Percentiles rank a stretch among this genome's conserved stretches.
Evolutionary conservation across 2,329 filamentous ascomycete species (phyloP).

Genomic region (Penicillium palitans): DNA sequence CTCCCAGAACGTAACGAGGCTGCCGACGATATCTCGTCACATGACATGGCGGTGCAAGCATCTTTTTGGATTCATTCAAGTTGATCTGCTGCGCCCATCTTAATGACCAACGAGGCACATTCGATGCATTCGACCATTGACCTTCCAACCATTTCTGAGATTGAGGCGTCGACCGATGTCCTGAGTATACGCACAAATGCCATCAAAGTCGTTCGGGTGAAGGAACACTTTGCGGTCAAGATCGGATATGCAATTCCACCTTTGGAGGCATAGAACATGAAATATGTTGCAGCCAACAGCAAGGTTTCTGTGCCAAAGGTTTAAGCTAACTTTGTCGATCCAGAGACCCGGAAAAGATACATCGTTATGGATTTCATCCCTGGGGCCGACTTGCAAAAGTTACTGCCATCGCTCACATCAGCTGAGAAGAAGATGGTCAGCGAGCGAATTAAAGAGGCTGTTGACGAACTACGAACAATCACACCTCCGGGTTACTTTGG

Average conservation of each 20-base stretch:
- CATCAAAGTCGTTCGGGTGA: constrained; percentile 22
- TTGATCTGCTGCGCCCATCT: not conserved
- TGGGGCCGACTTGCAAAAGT: constrained; percentile 15
- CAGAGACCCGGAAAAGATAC: constrained; percentile 19
- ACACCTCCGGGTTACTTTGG: constrained; percentile 17
- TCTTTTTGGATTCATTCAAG: no score
- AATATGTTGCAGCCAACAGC: constrained; percentile 19
- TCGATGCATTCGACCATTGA: not conserved
- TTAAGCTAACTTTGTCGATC: constrained; percentile 15
- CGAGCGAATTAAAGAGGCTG: constrained; percentile 9
- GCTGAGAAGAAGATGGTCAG: constrained; percentile 13
- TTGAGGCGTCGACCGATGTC: constrained; percentile 20
- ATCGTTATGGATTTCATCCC: constrained; percentile 20
- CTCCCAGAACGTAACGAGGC: not conserved
- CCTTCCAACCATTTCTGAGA: constrained; percentile 19
- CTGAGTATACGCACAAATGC: constrained; percentile 16
- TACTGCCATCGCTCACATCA: constrained; percentile 13
- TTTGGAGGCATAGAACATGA: constrained; percentile 24
- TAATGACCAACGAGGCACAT: not conserved
- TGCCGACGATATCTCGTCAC: not conserved
- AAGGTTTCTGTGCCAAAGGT: constrained; percentile 20
- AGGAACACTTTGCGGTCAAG: constrained; percentile 24
- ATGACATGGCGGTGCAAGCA: not conserved
- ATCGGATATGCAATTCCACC: constrained; percentile 14
- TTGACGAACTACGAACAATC: constrained; percentile 17